Evolutionary conservation across 2,329 filamentous ascomycete genomes (phyloP), one percentile per base, ranked within the genome.

Genomic region (Aspergillus fructus): DNA sequence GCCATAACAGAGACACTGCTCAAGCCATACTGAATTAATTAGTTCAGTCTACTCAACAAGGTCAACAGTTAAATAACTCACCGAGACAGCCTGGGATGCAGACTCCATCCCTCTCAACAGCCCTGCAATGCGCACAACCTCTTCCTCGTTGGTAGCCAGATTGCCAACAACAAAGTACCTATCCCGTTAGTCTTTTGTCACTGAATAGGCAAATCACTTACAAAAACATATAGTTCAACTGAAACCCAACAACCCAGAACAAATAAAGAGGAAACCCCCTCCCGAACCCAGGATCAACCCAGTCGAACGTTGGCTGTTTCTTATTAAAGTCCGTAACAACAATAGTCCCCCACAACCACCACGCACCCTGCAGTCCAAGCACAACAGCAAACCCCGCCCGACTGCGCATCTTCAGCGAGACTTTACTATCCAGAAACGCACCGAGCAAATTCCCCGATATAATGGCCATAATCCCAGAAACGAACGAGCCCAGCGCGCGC

Each of bases 201-300:
- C 27, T 5, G 0, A 2, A 5, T 0, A 13, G 3, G 1, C 1
- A 5, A 1, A 6, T 15, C 5, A 73, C 81, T 71, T 66, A 87
- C 78, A 90, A 72, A 68, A 86, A 90, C 62, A 90, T 79, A 68
- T 91, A 91, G 69, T 91, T 91, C 7, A 90, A 63, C 72, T 91
- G 88, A 64, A 91, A 91, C 0, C 86, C 84, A 11, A 84, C 73
- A 0, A 85, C 85, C 63, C 89, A 80, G 63, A 91, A 83, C 5
- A 91, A 66, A 69, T 88, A 91, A 17, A 90, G 77, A 0, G 81
- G 83, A 63, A 91, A 91, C 0, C 81, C 85, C 40, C 79, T 78
- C 0, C 87, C 88, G 54, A 91, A 91, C 0, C 85, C 87, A 0
- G 75, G 60, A 60, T 81, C 81, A 0, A 68, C 65, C 89, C 89